phyloP scores from a whole-genome alignment of 2,329 filamentous ascomycete genomes.

The Trichoderma sp. region DNA sequence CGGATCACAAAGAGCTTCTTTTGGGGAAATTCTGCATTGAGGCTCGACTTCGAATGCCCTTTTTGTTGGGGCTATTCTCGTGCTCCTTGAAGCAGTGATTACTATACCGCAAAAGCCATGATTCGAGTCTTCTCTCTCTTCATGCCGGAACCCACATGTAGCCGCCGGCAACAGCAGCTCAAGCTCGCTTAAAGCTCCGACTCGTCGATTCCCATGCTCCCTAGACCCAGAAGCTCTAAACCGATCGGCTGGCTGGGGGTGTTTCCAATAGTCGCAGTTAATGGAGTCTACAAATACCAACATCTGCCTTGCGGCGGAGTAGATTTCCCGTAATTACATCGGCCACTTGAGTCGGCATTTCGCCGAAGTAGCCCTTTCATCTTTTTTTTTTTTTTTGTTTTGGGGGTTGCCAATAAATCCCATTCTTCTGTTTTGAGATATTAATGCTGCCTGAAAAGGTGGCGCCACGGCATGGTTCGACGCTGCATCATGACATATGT shows the following conservation, averaged over 20 bases:
- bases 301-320: not conserved
- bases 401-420: not conserved
- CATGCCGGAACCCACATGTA: constrained; percentile 10
- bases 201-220: not conserved
- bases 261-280: not conserved
- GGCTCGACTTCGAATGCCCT: not conserved
- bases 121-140: not conserved
- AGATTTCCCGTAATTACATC: not conserved
- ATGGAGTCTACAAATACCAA: not conserved
- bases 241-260: not conserved
- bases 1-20: not conserved
- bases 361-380: not conserved
- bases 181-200: not conserved
- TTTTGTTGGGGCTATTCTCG: not conserved
- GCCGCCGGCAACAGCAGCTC: not conserved
- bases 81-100: not conserved
- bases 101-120: not conserved
- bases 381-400: not conserved
- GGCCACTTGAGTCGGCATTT: not conserved
- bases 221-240: not conserved
- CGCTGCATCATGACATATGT: not conserved
- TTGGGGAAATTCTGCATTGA: not conserved
- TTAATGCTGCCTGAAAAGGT: not conserved
- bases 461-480: not conserved
- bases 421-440: not conserved